phyloP scores from a whole-genome alignment of 1,284 basidiomycete genomes.

The Boletus hoseneyae region DNA sequence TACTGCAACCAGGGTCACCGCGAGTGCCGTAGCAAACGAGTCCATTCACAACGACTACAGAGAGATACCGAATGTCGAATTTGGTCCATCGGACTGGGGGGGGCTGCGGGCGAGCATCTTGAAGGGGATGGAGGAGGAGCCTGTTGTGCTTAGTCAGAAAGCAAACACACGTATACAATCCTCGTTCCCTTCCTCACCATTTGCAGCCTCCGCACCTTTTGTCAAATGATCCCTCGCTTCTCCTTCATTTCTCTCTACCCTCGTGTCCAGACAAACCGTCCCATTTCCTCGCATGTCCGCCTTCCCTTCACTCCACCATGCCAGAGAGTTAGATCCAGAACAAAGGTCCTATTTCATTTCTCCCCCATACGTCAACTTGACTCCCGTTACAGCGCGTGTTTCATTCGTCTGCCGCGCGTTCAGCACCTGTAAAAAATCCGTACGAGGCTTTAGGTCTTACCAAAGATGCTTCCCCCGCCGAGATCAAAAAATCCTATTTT shows the following conservation, averaged over 20 bases:
- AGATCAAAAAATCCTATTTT: constrained; percentile 98
- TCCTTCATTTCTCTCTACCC: not conserved
- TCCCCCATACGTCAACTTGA: constrained; percentile 13
- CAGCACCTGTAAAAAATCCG: constrained; percentile 76
- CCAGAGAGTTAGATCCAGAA: constrained; percentile 13
- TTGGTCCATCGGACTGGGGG: constrained; percentile 55
- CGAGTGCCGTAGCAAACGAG: no score
- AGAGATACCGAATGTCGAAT: no score
- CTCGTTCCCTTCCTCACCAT: not conserved
- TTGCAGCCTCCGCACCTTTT: not conserved
- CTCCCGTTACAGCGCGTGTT: constrained; percentile 57
- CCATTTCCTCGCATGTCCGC: not conserved
- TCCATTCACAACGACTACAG: constrained; percentile 89
- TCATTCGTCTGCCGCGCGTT: constrained; percentile 61
- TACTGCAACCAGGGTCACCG: constrained; percentile 51
- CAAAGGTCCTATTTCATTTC: constrained; percentile 26
- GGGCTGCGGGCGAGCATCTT: constrained; percentile 78
- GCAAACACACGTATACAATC: constrained; percentile 21
- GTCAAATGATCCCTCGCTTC: constrained; percentile 41
- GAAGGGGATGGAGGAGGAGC: no score
- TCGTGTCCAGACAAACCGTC: not conserved
- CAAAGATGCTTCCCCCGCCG: constrained; percentile 78
- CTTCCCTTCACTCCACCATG: constrained; percentile 7
- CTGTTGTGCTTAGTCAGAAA: constrained; percentile 18
- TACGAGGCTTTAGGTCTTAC: constrained; percentile 89